Conservation (phyloP, 768 basidiomycete species). For the Suillus alpinus region DNA sequence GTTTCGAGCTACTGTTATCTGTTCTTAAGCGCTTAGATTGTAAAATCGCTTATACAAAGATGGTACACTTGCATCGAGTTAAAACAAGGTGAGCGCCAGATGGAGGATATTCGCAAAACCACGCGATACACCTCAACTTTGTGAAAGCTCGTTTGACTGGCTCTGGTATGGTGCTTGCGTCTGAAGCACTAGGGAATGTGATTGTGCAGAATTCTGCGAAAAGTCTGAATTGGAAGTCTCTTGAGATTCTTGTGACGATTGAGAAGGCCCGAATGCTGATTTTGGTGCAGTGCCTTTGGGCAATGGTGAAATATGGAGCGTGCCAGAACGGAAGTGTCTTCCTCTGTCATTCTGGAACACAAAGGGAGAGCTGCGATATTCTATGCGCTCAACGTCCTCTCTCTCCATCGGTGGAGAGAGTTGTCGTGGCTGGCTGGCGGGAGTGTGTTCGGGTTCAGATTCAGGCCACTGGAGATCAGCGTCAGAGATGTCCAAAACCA, state of each 20-base stretch:
- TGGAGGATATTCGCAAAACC: background rate
- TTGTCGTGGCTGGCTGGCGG: background rate
- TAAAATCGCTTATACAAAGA: background rate
- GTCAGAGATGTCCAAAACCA: constrained; percentile 8
- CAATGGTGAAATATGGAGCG: constrained; percentile 17
- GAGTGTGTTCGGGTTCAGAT: constrained; percentile 18
- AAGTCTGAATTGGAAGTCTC: background rate
- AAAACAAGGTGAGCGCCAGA: background rate
- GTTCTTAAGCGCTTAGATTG: background rate
- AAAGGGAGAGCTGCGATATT: background rate
- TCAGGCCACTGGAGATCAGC: constrained; percentile 26
- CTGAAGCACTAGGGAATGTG: constrained; percentile 37
- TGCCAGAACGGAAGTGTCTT: constrained; percentile 17
- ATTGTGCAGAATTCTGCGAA: constrained; percentile 22
- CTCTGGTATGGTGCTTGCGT: constrained; percentile 57
- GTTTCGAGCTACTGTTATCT: background rate
- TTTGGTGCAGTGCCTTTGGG: background rate
- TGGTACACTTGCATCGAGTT: background rate
- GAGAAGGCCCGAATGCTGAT: background rate
- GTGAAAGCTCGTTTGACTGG: constrained; percentile 30
- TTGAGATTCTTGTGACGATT: background rate
- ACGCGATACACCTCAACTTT: constrained; percentile 21
- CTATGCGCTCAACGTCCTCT: background rate
- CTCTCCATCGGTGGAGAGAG: background rate
- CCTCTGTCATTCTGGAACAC: constrained; percentile 11